Evolutionary conservation across 2,329 filamentous ascomycete species (phyloP).

Genomic region (Trichoderma lentiforme): DNA sequence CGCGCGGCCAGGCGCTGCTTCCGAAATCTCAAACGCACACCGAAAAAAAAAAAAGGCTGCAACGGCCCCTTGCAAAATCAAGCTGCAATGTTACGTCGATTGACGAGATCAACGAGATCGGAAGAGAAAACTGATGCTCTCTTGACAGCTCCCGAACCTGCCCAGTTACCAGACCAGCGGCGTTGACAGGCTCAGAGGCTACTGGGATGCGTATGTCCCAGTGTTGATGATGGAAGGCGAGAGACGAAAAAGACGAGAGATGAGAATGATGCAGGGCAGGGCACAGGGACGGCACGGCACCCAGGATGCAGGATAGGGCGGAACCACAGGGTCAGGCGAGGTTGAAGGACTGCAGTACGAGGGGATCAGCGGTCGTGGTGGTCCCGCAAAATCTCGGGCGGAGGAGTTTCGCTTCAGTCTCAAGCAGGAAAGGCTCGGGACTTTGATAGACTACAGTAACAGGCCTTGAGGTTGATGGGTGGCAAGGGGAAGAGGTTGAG

Average conservation of each 20-base stretch:
- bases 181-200: not conserved
- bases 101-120: not conserved
- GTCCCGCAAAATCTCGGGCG: constrained; percentile 4
- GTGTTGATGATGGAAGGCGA: not conserved
- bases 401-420: not conserved
- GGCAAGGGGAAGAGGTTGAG: not conserved
- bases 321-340: constrained; percentile 8
- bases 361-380: not conserved
- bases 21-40: not conserved
- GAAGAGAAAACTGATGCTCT: not conserved
- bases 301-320: not conserved
- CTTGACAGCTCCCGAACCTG: not conserved
- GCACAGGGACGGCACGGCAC: not conserved
- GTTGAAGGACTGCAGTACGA: not conserved
- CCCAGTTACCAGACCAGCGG: not conserved
- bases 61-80: not conserved
- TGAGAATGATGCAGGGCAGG: not conserved
- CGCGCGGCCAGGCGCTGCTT: not conserved
- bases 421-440: not conserved
- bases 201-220: not conserved
- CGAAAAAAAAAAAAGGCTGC: not conserved
- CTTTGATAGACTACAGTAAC: not conserved
- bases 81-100: not conserved
- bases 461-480: not conserved
- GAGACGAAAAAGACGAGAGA: not conserved